These are phyloP conservation scores for Talaromyces rugulosus DNA, from an alignment of 2,329 filamentous ascomycete genomes.

Conservation along the genomic window DNA sequence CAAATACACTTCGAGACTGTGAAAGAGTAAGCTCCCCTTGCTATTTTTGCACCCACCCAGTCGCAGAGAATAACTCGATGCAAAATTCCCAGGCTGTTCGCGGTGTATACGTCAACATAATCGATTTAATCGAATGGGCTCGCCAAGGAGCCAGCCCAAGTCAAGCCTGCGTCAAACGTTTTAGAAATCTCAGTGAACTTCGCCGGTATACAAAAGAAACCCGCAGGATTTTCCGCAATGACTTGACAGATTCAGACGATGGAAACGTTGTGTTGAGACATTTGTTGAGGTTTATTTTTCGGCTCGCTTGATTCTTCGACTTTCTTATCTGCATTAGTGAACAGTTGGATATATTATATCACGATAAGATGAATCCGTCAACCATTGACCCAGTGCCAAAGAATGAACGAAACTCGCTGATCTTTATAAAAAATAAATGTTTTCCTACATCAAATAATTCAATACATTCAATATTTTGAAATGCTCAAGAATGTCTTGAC, in stretches of 20 bases:
- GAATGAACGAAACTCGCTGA: too few species aligned
- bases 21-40: not conserved
- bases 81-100: not conserved
- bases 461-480: too few species aligned
- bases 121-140: not conserved
- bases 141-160: not conserved
- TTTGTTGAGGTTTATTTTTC: not conserved
- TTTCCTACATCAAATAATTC: too few species aligned
- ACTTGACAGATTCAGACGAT: not conserved
- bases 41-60: not conserved
- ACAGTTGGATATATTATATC: too few species aligned
- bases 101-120: not conserved
- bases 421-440: too few species aligned
- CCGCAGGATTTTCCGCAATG: not conserved
- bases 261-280: not conserved
- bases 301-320: not conserved
- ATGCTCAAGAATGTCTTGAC: too few species aligned
- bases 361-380: too few species aligned
- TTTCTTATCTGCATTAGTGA: not conserved
- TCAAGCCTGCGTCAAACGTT: not conserved
- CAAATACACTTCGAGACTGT: constrained; percentile 3
- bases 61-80: not conserved
- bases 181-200: not conserved
- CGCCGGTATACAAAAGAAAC: not conserved
- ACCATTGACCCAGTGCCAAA: too few species aligned